These are phyloP conservation scores for Amanita rimosa DNA, from an alignment of 768 basidiomycete species.

Conservation along the genomic window DNA sequence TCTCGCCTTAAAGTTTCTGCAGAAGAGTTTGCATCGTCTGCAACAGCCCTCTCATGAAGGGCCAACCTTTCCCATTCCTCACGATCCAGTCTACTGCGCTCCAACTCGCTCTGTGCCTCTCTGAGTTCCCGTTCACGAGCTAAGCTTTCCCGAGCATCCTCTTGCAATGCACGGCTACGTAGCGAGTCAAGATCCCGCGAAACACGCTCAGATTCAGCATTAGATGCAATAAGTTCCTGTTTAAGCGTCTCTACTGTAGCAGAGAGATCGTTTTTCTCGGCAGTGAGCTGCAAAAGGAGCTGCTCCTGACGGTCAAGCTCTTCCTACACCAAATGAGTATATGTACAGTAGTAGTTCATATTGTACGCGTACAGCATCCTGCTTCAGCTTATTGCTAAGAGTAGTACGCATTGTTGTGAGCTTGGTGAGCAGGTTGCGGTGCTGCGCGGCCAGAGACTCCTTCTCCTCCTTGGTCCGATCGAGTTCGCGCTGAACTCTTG, in stretches of 20 bases:
- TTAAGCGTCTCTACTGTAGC: constrained; percentile 71
- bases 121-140: constrained; percentile 72
- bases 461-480: constrained; percentile 73
- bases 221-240: constrained; percentile 64
- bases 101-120: constrained; percentile 78
- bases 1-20: constrained; percentile 49
- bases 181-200: constrained; percentile 59
- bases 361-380: constrained; percentile 71
- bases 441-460: constrained; percentile 77
- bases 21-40: constrained; percentile 58
- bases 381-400: constrained; percentile 87
- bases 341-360: neutral
- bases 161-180: constrained; percentile 52
- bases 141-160: constrained; percentile 57
- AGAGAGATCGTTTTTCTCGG: constrained; percentile 65
- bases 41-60: constrained; percentile 51
- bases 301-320: constrained; percentile 93
- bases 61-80: constrained; percentile 44
- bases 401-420: constrained; percentile 89
- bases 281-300: constrained; percentile 65
- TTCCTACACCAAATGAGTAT: constrained; percentile 49
- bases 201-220: constrained; percentile 63
- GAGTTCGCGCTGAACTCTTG: constrained; percentile 64
- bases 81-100: constrained; percentile 74
- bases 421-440: constrained; percentile 77